A percentile compares a stretch with the other conserved stretches of the same genome.
Evolutionary conservation across 768 basidiomycete genomes (phyloP).

Genomic region (Chalciporus pseudorubinellus): DNA sequence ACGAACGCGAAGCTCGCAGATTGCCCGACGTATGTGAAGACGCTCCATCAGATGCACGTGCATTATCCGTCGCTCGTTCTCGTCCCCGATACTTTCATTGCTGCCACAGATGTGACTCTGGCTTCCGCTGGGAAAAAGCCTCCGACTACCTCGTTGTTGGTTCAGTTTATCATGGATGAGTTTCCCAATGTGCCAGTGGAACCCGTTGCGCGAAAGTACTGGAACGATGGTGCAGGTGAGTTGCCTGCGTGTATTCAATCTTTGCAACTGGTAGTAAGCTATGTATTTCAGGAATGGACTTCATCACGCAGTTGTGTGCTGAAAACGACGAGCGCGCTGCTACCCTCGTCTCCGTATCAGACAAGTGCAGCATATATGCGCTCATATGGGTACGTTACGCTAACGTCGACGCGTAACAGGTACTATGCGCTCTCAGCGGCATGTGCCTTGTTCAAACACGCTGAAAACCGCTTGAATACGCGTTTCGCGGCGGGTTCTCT

Average conservation of each 20-base stretch:
- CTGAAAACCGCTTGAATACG: slow-evolving; percentile 65
- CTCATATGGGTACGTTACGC: not conserved
- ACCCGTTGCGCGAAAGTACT: slow-evolving; percentile 73
- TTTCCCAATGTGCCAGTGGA: slow-evolving; percentile 68
- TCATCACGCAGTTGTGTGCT: slow-evolving; percentile 71
- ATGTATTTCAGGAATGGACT: slow-evolving; percentile 60
- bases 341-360: slow-evolving; percentile 71
- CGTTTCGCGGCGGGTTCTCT: slow-evolving; percentile 70
- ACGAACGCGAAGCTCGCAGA: slow-evolving; percentile 66
- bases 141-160: slow-evolving; percentile 55
- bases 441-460: slow-evolving; percentile 84
- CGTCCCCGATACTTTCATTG: slow-evolving; percentile 79
- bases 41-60: slow-evolving; percentile 80
- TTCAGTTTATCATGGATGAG: slow-evolving; percentile 71
- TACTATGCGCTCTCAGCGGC: slow-evolving; percentile 87
- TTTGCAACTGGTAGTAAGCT: not conserved
- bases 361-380: slow-evolving; percentile 61
- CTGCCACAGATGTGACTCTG: slow-evolving; percentile 49
- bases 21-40: slow-evolving; percentile 86
- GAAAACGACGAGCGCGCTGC: slow-evolving; percentile 82
- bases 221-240: slow-evolving; percentile 79
- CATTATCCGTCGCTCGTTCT: slow-evolving; percentile 70
- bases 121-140: slow-evolving; percentile 45
- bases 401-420: slow-evolving; percentile 39
- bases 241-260: not conserved